Evolutionary conservation across 2,329 filamentous ascomycete species (phyloP).

Genomic region (Aureobasidium zeae): DNA sequence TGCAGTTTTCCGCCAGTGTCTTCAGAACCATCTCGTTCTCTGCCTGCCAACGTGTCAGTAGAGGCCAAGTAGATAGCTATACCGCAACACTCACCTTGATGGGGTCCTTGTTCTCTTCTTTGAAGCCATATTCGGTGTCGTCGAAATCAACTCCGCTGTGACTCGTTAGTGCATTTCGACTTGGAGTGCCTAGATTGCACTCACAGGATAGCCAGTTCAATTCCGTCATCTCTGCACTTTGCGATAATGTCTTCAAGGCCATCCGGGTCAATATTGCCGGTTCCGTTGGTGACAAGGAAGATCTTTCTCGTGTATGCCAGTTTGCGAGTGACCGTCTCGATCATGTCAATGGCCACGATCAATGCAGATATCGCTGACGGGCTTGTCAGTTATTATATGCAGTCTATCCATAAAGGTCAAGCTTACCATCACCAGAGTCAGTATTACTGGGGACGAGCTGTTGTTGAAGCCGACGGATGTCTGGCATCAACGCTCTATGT

Average conservation of each 20-base stretch:
- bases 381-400: too few species aligned
- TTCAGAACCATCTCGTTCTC: conserved; percentile 64
- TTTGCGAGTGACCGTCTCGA: conserved; percentile 66
- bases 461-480: conserved; percentile 56
- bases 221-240: conserved; percentile 66
- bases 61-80: background rate
- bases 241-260: conserved; percentile 59
- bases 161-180: conserved; percentile 7
- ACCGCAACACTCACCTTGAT: conserved; percentile 50
- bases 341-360: conserved; percentile 79
- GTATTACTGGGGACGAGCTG: conserved; percentile 59
- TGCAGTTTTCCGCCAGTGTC: conserved; percentile 56
- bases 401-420: too few species aligned
- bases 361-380: conserved; percentile 73
- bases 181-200: conserved; percentile 24
- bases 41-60: conserved; percentile 33
- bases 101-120: conserved; percentile 74
- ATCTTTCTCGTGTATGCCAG: conserved; percentile 75
- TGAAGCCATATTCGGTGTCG: conserved; percentile 77
- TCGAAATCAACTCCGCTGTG: conserved; percentile 84
- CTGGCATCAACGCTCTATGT: conserved; percentile 53
- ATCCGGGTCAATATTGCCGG: conserved; percentile 61
- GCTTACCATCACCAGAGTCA: conserved; percentile 61
- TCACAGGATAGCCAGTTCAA: conserved; percentile 71
- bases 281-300: conserved; percentile 75